phyloP scores from a whole-genome alignment of 2,329 filamentous ascomycete genomes.

The Aspergillus intermedius region DNA sequence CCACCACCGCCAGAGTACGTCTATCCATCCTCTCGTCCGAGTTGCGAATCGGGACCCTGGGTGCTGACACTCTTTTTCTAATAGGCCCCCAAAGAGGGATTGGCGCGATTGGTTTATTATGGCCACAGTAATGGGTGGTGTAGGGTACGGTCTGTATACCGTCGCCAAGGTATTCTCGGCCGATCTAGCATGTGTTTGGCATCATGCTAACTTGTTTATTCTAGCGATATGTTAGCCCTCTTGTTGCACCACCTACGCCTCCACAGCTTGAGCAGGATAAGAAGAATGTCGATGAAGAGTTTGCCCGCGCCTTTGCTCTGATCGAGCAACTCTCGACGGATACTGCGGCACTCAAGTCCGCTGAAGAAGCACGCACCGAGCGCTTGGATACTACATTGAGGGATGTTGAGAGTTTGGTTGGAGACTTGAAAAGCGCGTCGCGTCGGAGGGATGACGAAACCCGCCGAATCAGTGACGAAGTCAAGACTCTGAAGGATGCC shows the following conservation, averaged over 20 bases:
- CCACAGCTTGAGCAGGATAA: slow-evolving; percentile 94
- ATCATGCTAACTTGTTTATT: slow-evolving; percentile 9
- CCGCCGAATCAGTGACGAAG: slow-evolving; percentile 77
- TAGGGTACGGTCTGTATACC: slow-evolving; percentile 81
- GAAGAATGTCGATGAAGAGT: slow-evolving; percentile 82
- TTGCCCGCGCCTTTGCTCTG: slow-evolving; percentile 82
- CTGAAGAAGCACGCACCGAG: slow-evolving; percentile 77
- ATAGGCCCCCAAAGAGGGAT: slow-evolving; percentile 65
- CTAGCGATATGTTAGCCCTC: slow-evolving; percentile 80
- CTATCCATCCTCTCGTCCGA: not conserved
- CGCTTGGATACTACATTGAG: slow-evolving; percentile 72
- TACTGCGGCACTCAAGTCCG: slow-evolving; percentile 77
- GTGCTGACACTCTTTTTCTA: not conserved
- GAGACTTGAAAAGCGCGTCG: slow-evolving; percentile 73
- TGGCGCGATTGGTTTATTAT: slow-evolving; percentile 99
- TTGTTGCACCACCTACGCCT: slow-evolving; percentile 88
- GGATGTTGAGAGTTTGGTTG: slow-evolving; percentile 78
- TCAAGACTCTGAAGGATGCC: slow-evolving; percentile 71
- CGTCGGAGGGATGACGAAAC: slow-evolving; percentile 81
- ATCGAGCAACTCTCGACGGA: slow-evolving; percentile 90
- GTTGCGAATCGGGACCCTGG: not conserved
- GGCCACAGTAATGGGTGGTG: slow-evolving; percentile 87
- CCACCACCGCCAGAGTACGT: slow-evolving; percentile 50
- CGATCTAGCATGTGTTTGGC: not conserved
- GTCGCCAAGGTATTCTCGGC: slow-evolving; percentile 63